Conservation (phyloP, 2,329 filamentous ascomycete genomes). For the Clarireedia paspali region DNA sequence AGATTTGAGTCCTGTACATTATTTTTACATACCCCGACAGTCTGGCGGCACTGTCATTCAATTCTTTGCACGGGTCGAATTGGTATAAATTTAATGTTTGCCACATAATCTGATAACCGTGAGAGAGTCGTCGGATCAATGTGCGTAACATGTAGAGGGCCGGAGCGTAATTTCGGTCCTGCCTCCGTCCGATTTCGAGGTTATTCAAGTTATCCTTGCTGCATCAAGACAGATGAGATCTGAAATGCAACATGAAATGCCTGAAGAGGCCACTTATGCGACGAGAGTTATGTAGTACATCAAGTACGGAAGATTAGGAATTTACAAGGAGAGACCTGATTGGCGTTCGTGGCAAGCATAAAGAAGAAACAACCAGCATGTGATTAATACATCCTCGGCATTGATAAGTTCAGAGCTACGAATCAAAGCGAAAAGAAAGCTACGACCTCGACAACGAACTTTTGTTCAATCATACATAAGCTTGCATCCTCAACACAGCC, state of each 20-base stretch:
- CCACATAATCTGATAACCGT: background rate
- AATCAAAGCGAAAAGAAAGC: constrained; percentile 5
- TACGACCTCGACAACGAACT: constrained; percentile 1
- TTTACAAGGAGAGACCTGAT: constrained; percentile 2
- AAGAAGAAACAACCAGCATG: constrained; percentile 5
- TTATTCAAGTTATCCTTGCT: background rate
- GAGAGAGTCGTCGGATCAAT: background rate
- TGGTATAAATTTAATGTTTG: background rate
- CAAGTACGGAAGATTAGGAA: background rate
- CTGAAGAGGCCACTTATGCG: background rate
- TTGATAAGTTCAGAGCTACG: background rate
- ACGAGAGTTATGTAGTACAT: background rate
- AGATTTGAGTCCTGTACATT: constrained; percentile 22
- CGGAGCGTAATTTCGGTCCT: background rate
- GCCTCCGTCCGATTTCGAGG: background rate
- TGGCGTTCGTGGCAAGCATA: background rate
- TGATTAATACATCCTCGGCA: constrained; percentile 9
- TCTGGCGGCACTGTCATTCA: constrained; percentile 14
- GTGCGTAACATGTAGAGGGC: no score
- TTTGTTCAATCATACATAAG: background rate
- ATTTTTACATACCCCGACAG: constrained; percentile 25
- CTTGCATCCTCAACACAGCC: background rate
- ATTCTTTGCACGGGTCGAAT: constrained; percentile 7
- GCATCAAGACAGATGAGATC: background rate
- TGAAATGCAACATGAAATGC: background rate